Base-by-base conservation (phyloP, 1,284 basidiomycete species). In the Trametes hirsuta region DNA sequence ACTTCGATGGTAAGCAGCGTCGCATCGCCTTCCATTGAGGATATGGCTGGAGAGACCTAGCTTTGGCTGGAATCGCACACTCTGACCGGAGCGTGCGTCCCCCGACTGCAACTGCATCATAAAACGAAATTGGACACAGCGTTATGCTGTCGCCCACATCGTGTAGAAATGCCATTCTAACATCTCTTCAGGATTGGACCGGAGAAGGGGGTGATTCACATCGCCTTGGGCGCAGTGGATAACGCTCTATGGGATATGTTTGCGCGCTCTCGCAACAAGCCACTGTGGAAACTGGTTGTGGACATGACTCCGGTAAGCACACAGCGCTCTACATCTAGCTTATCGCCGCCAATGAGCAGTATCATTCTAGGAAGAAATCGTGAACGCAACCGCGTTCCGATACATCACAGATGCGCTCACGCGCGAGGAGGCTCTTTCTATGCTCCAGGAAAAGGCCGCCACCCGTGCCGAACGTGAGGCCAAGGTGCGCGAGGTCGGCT, bases 401-500 rank as follows among this genome's bases (percentile, higher is more conserved):
- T 97, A 98, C 77, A 95, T 98, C 72, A 90, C 94, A 5, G 96
- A 98, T 73, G 94, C 88, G 2, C 91, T 98, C 73, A 96, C 94
- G 15, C 88, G 84, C 47, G 93, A 94, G 53, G 95, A 98, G 73
- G 95, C 96, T 1, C 77, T 97, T 42, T 84, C 81, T 34, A 84
- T 97, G 77, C 84, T 98, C 64, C 91, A 88, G 74, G 84, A 82
- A 53, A 91, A 88, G 65, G 90, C 88, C 70, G 80, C 84, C 0
- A 84, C 85, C 22, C 97, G 97, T 79, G 82, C 83, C 45, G 88
- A 88, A 63, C 82, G 95, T 40, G 92, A 96, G 73, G 82, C 78
- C 12, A 85, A 81, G 54, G 94, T 95, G 24, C 81, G 80, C 61
- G 79, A 87, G 66, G 59, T 85, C 54, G 91, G 90, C 79, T 97